These are phyloP conservation scores for Xylariaceae sp. DNA, from an alignment of 2,329 filamentous ascomycete genomes.

Conservation along the genomic window DNA sequence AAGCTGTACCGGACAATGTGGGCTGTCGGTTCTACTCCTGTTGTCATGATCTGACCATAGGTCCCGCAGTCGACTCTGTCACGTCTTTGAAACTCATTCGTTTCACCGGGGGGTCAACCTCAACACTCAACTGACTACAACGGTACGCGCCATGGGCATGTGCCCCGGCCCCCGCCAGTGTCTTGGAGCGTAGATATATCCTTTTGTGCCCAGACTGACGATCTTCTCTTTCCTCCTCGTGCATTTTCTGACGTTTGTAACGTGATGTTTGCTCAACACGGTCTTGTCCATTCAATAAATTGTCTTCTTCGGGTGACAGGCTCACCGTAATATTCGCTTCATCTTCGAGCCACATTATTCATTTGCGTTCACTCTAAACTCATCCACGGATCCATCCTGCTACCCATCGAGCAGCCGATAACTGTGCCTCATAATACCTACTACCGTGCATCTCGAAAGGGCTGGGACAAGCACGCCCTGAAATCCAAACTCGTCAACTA, in stretches of 20 bases:
- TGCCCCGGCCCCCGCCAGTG: constrained; percentile 4
- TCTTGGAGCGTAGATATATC: not conserved
- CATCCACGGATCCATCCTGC: not conserved
- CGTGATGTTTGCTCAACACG: constrained; percentile 1
- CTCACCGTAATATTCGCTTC: constrained; percentile 15
- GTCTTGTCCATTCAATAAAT: not conserved
- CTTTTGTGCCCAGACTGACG: not conserved
- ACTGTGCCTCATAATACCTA: not conserved
- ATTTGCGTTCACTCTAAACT: not conserved
- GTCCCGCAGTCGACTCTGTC: constrained; percentile 35
- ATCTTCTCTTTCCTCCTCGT: constrained; percentile 6
- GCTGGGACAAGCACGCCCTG: too few relatives aligned
- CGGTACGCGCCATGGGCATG: not conserved
- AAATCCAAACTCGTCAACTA: not conserved
- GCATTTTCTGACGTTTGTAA: constrained; percentile 9
- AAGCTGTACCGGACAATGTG: too few relatives aligned
- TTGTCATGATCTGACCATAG: constrained; percentile 10
- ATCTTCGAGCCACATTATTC: not conserved
- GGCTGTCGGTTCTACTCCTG: too few relatives aligned
- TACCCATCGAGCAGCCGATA: not conserved
- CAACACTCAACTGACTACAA: constrained; percentile 8
- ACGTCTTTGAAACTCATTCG: constrained; percentile 45
- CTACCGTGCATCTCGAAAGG: not conserved
- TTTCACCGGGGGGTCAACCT: constrained; percentile 26
- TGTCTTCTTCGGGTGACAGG: constrained; percentile 17